These are phyloP conservation scores for Metarhizium anisopliae DNA, from an alignment of 2,329 filamentous ascomycete species.

Conservation along the genomic window DNA sequence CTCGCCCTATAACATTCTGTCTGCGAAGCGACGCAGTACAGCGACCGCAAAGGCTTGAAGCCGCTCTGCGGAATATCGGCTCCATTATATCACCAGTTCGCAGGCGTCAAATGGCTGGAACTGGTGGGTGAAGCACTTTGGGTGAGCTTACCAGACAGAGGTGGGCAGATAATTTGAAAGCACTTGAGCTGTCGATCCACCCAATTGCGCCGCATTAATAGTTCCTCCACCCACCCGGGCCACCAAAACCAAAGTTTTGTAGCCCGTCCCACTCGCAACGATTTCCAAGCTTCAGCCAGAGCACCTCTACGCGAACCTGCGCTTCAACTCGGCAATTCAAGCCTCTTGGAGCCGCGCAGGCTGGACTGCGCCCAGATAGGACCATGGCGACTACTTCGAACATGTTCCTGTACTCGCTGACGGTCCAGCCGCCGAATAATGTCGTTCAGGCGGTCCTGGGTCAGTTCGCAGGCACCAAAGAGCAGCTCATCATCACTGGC, in stretches of 20 bases:
- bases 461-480: constrained; percentile 91
- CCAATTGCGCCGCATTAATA: constrained; percentile 24
- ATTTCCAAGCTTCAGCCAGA: constrained; percentile 1
- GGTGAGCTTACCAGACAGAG: neutral
- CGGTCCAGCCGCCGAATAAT: constrained; percentile 83
- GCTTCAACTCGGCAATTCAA: constrained; percentile 16
- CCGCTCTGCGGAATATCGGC: constrained; percentile 29
- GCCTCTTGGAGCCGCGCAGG: constrained; percentile 35
- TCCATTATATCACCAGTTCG: constrained; percentile 23
- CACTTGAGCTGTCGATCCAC: constrained; percentile 18
- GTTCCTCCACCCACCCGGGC: constrained; percentile 22
- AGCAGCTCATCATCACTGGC: constrained; percentile 93
- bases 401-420: constrained; percentile 98
- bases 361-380: constrained; percentile 38
- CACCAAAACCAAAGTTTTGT: constrained; percentile 20
- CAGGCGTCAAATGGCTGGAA: neutral
- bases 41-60: constrained; percentile 29
- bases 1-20: constrained; percentile 13
- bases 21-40: constrained; percentile 27
- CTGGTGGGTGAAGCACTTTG: neutral
- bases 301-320: constrained; percentile 4
- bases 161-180: constrained; percentile 9
- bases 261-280: constrained; percentile 15
- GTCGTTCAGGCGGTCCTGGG: constrained; percentile 87
- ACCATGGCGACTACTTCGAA: constrained; percentile 95